Evolutionary conservation across 225 moss, liverwort and hornwort species (phyloP), one percentile per base, ranked within the genome.

Genomic region (Rhytidiadelphus loreus): DNA sequence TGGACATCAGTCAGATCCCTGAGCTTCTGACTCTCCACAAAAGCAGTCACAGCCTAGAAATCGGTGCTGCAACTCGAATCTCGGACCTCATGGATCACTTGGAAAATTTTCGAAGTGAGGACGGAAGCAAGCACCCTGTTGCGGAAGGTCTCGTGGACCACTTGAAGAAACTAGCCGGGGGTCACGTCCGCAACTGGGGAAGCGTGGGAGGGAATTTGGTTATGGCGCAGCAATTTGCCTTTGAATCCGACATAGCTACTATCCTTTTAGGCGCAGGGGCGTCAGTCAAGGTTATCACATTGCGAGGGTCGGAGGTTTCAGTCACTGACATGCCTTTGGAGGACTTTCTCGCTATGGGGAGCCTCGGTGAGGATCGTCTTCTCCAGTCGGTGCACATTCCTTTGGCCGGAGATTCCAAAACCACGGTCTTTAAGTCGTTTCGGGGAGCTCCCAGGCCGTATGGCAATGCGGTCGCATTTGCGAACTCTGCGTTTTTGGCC

Each of bases 131-230:
- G 52, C 83, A 89, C 44, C 75, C 80, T 24, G 88, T 90, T 7
- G 92, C 91, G 22, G 89, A 88, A 72, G 94, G 91, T 48, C 90
- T 97, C 6, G 80, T 89, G 16, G 89, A 93, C 44, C 97, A 97
- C 87, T 69, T 95, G 39, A 89, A 84, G 83, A 91, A 93, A 90
- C 89, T 95, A 43, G 97, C 96, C 3, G 91, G 89, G 22, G 84
- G 63, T 33, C 95, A 97, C 73, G 94, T 96, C 44, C 91, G 96
- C 76, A 97, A 91, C 83, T 93, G 92, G 93, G 96, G 94, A 57
- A 97, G 96, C 71, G 81, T 95, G 60, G 97, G 95, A 70, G 95
- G 96, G 62, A 97, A 97, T 82, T 93, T 97, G 12, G 89, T 95
- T 12, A 91, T 96, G 95, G 95, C 95, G 19, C 95, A 93, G 80